phyloP scores from a whole-genome alignment of 208 protist species.

The Trichomonas tenax region DNA sequence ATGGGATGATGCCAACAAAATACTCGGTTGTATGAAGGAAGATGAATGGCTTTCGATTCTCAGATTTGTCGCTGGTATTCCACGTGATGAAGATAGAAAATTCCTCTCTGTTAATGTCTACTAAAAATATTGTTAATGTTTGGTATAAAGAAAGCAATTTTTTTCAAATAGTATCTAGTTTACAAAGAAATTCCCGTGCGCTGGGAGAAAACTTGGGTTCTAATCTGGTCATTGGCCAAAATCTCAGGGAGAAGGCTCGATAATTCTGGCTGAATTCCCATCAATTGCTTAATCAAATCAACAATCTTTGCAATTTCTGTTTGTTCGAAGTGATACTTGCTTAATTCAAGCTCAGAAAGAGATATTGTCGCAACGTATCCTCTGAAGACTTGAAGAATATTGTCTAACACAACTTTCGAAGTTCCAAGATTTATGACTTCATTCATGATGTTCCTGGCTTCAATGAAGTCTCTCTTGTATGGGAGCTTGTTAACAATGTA shows the following conservation, averaged over 20 bases:
- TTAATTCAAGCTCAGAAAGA: not conserved
- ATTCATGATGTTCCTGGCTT: not conserved
- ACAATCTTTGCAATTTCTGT: not conserved
- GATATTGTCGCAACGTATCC: not conserved
- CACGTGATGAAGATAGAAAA: not conserved
- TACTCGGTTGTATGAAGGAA: not conserved
- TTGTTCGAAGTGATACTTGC: not conserved
- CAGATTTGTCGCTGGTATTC: not conserved
- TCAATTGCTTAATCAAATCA: not conserved
- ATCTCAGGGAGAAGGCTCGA: not conserved
- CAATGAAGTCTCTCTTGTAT: not conserved
- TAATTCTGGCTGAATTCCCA: not conserved
- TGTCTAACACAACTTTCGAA: not conserved
- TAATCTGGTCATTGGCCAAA: not conserved
- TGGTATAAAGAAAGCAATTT: not conserved
- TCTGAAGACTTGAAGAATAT: not conserved
- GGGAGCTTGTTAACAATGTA: not conserved
- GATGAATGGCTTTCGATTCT: slow-evolving; percentile 1
- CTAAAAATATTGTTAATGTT: not conserved
- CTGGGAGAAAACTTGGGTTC: not conserved
- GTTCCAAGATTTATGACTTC: not conserved
- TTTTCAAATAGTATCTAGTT: not conserved
- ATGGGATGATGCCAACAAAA: not conserved
- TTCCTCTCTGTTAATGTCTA: not conserved
- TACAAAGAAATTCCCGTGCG: not conserved